Evolutionary conservation across 805 yeast genomes (phyloP).

Genomic region (Candida nitratophila): DNA sequence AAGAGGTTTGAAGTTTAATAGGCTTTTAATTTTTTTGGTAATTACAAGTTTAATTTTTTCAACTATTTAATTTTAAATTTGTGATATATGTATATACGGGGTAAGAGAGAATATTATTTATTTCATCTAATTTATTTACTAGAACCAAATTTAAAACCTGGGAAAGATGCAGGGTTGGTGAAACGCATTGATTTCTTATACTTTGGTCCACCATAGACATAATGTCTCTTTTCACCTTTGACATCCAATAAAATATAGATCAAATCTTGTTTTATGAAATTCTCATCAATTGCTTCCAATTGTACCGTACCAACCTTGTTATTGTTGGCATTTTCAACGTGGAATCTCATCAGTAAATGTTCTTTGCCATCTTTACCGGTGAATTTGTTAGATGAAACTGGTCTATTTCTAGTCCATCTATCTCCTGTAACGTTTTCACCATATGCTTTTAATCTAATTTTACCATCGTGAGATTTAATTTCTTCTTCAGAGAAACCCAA

Average conservation of each 20-base stretch:
- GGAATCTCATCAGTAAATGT: conserved; percentile 78
- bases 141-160: conserved; percentile 87
- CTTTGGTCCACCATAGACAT: conserved; percentile 56
- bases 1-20: conserved; percentile 7
- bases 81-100: background rate
- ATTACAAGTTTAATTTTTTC: conserved; percentile 1
- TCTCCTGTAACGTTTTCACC: conserved; percentile 62
- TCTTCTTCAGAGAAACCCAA: conserved; percentile 35
- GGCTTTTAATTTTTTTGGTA: conserved; percentile 8
- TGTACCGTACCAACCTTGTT: conserved; percentile 59
- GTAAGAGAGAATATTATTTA: no score
- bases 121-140: conserved; percentile 19
- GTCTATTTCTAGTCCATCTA: conserved; percentile 85
- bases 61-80: no score
- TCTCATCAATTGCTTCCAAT: conserved; percentile 71
- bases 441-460: conserved; percentile 65
- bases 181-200: conserved; percentile 27
- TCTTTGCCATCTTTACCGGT: conserved; percentile 70
- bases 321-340: conserved; percentile 59
- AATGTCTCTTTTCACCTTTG: conserved; percentile 61
- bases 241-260: conserved; percentile 71
- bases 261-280: conserved; percentile 60
- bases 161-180: conserved; percentile 47
- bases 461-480: conserved; percentile 38
- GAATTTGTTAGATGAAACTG: conserved; percentile 62